These are phyloP conservation scores for Plantago major DNA, from an alignment of 257 asterid species.

Conservation along the genomic window DNA sequence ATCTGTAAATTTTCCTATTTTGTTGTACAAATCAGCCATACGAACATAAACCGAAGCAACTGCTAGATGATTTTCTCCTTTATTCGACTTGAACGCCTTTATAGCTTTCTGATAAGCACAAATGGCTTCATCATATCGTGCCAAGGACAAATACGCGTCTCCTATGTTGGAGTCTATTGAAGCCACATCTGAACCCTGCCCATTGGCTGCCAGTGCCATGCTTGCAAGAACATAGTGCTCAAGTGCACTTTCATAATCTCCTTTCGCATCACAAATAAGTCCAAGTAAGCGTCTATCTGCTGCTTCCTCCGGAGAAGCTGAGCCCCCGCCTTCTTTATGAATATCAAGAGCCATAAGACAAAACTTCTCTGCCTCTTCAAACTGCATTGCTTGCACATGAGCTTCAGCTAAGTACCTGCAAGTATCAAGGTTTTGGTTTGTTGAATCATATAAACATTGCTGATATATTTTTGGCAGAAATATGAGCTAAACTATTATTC, in stretches of 20 bases:
- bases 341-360: conserved; percentile 67
- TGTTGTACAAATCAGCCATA: conserved; percentile 75
- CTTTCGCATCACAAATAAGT: conserved; percentile 76
- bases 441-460: neutral
- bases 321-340: conserved; percentile 42
- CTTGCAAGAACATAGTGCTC: conserved; percentile 90
- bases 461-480: neutral
- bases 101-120: conserved; percentile 78
- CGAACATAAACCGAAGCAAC: conserved; percentile 79
- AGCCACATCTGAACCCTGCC: conserved; percentile 69
- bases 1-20: conserved; percentile 69
- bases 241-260: conserved; percentile 72
- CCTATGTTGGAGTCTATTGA: conserved; percentile 81
- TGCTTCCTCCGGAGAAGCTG: conserved; percentile 70
- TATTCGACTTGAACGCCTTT: conserved; percentile 45
- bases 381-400: conserved; percentile 82
- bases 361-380: conserved; percentile 81
- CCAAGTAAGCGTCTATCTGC: conserved; percentile 87
- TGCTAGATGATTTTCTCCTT: conserved; percentile 68
- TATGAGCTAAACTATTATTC: neutral
- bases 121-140: conserved; percentile 74
- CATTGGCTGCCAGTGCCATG: conserved; percentile 69
- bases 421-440: neutral
- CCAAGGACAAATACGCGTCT: conserved; percentile 66
- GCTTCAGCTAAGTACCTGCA: conserved; percentile 87